Conservation (phyloP, 257 asterid species). For the Forsythia suspensa region DNA sequence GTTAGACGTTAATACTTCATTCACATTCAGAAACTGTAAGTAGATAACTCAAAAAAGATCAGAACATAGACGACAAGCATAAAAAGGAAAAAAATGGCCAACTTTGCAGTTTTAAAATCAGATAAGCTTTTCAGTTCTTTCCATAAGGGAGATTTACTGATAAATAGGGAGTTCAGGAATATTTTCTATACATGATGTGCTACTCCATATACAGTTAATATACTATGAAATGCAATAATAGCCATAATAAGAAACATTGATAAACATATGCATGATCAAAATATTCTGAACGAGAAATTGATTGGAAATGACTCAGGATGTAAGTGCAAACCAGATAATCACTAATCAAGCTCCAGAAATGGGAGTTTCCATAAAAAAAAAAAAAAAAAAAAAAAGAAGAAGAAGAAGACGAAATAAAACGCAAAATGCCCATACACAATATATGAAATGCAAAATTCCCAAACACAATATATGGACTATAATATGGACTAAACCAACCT, state of each 20-base stretch:
- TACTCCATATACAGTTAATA: not conserved
- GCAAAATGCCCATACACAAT: not conserved
- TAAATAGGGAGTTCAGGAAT: not conserved
- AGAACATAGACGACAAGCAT: not conserved
- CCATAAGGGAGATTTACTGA: not conserved
- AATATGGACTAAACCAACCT: not conserved
- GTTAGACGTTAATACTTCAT: conserved; percentile 16
- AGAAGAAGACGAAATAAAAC: not conserved
- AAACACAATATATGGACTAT: not conserved
- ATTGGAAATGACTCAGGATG: not conserved
- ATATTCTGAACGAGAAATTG: not conserved
- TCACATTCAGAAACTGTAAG: not conserved
- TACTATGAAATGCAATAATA: not conserved
- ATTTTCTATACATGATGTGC: not conserved
- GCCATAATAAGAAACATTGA: not conserved
- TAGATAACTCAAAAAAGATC: conserved; percentile 7
- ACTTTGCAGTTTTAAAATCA: not conserved
- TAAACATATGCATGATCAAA: not conserved
- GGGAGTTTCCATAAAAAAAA: not conserved
- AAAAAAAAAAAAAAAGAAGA: no score
- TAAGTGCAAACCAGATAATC: not conserved
- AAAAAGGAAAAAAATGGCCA: not conserved
- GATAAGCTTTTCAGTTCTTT: not conserved
- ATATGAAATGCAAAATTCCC: not conserved
- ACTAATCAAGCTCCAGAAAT: not conserved